phyloP scores from a whole-genome alignment of 2,329 filamentous ascomycete species.

The Penicillium occitanis region DNA sequence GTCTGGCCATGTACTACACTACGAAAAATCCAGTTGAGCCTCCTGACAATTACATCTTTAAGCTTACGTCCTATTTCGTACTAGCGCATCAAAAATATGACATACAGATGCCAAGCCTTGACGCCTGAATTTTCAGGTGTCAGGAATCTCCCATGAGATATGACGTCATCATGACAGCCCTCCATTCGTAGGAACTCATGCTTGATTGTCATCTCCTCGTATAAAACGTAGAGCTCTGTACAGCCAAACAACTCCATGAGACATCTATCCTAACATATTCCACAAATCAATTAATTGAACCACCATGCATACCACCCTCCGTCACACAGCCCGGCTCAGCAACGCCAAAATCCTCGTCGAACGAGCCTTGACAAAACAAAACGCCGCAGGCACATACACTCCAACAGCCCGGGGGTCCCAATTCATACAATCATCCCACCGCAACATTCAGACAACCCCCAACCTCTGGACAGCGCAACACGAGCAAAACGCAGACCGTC shows the following conservation, averaged over 20 bases:
- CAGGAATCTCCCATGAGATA: neutral
- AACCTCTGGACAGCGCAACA: constrained; percentile 14
- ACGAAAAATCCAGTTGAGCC: neutral
- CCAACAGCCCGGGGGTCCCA: neutral
- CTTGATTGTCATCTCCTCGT: neutral
- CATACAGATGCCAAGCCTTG: neutral
- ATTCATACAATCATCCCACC: neutral
- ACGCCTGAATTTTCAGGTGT: neutral
- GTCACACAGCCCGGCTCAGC: constrained; percentile 1
- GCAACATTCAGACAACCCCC: constrained; percentile 13
- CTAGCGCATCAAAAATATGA: neutral
- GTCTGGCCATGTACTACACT: neutral
- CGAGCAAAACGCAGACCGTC: constrained; percentile 8
- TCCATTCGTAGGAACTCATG: neutral
- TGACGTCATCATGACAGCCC: constrained; percentile 13
- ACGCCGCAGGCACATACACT: neutral
- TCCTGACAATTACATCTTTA: neutral
- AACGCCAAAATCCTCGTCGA: neutral
- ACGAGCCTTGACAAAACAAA: constrained; percentile 4
- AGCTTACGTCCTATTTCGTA: neutral
- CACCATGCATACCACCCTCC: constrained; percentile 14
- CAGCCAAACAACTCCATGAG: neutral
- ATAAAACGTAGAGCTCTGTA: neutral
- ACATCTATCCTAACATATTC: neutral
- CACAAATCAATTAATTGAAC: neutral